Conservation (phyloP, 2,329 filamentous ascomycete species). For the Lecanicillium sp. region DNA sequence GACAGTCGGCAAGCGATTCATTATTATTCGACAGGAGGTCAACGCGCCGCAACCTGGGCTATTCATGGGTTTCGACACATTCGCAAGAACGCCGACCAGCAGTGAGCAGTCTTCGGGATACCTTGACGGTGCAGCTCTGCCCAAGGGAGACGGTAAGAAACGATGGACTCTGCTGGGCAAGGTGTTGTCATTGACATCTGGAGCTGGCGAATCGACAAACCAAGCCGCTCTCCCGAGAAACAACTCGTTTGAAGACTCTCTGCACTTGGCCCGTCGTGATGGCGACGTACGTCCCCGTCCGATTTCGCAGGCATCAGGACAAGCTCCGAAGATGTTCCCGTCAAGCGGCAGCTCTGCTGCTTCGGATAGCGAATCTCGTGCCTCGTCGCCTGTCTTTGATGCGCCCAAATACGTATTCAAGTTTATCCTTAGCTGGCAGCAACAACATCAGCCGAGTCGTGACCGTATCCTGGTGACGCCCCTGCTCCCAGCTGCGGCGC, state of each 20-base stretch:
- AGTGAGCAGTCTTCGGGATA: conserved; percentile 16
- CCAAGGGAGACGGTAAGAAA: conserved; percentile 42
- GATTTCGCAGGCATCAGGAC: conserved; percentile 15
- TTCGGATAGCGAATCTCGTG: conserved; percentile 45
- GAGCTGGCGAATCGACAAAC: conserved; percentile 8
- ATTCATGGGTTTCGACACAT: conserved; percentile 42
- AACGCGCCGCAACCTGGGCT: conserved; percentile 39
- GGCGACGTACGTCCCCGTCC: conserved; percentile 35
- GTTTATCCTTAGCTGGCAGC: conserved; percentile 63
- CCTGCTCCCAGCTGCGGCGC: conserved; percentile 62
- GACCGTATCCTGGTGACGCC: conserved; percentile 61
- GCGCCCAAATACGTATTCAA: conserved; percentile 61
- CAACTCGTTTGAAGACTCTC: conserved; percentile 33
- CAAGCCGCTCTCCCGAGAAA: conserved; percentile 11
- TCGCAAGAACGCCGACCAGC: conserved; percentile 21
- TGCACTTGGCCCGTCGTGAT: conserved; percentile 43
- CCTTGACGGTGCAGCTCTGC: conserved; percentile 15
- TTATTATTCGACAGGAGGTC: conserved; percentile 78
- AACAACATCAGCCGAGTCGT: conserved; percentile 44
- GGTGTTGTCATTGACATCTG: conserved; percentile 39
- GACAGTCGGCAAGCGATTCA: conserved; percentile 74
- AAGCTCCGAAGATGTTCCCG: conserved; percentile 29
- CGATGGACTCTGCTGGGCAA: conserved; percentile 58
- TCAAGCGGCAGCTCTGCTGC: conserved; percentile 25
- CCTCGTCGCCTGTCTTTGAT: conserved; percentile 46